Base-by-base conservation (phyloP, 1,284 basidiomycete genomes). In the Naganishia liquefaciens region DNA sequence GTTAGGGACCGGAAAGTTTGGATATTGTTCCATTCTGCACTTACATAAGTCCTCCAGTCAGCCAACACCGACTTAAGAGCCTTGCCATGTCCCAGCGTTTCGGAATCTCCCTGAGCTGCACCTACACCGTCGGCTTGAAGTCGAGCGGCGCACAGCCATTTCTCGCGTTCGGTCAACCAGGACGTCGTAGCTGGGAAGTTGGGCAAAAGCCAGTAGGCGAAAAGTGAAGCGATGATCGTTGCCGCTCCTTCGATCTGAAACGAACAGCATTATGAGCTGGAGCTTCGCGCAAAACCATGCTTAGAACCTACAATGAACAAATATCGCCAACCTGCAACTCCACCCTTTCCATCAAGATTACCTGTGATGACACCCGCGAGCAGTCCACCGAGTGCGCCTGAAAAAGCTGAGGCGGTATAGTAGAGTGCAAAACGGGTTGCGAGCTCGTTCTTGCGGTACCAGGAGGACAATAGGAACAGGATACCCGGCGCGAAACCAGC, bases 121-220 rank as follows among this genome's bases (percentile, higher is more conserved):
- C 79, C 80, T 28, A 75, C 72, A 37, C 72, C 71, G 63, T 82
- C 81, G 51, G 74, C 73, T 1, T 75, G 75, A 19, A 82, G 72
- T 57, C 80, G 75, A 53, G 79, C 76, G 19, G 77, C 73, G 21
- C 80, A 80, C 13, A 82, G 76, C 42, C 76, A 69, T 55, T 73
- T 73, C 68, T 82, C 81, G 52, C 80, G 79, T 6, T 71, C 70
- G 17, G 73, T 73, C 21, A 82, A 72, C 75, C 79, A 81, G 40
- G 71, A 74, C 46, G 80, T 82, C 25, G 78, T 80, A 17, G 74
- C 70, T 3, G 77, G 77, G 72, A 74, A 79, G 69, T 79, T 75
- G 62, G 77, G 77, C 64, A 79, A 70, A 68, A 77, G 67, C 57
- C 69, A 72, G 72, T 72, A 70, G 9, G 72, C 74, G 64, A 72